Conservation (phyloP, 306 rosid genomes). For the Ormosia emarginata region DNA sequence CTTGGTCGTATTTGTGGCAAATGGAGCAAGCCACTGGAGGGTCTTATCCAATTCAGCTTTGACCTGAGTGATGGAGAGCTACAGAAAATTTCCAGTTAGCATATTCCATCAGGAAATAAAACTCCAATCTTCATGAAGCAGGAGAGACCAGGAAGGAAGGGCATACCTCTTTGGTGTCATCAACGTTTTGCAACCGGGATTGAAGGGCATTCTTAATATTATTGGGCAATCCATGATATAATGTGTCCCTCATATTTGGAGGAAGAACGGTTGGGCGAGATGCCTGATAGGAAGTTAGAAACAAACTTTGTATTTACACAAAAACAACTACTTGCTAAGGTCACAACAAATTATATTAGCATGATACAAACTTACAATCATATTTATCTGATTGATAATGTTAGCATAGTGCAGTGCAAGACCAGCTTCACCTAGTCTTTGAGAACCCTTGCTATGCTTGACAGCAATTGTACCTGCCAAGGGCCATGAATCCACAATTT, state of each 20-base stretch:
- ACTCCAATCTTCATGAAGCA: neutral
- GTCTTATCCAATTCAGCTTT: constrained; percentile 76
- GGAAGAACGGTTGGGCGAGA: constrained; percentile 74
- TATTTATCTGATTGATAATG: constrained; percentile 71
- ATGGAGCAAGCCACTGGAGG: constrained; percentile 78
- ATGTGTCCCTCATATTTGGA: constrained; percentile 69
- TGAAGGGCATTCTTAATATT: constrained; percentile 62
- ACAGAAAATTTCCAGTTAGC: constrained; percentile 29
- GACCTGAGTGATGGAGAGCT: constrained; percentile 56
- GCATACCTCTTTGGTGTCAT: constrained; percentile 58
- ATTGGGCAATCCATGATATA: constrained; percentile 72
- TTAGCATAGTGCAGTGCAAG: constrained; percentile 94
- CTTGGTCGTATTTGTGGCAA: constrained; percentile 80
- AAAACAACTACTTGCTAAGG: neutral
- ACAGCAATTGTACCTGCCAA: constrained; percentile 32
- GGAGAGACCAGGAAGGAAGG: neutral
- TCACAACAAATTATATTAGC: neutral
- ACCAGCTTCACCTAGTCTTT: constrained; percentile 82
- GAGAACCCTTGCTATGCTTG: constrained; percentile 28
- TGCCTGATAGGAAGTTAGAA: constrained; percentile 43
- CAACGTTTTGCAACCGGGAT: constrained; percentile 45
- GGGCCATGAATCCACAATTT: neutral
- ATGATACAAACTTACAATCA: constrained; percentile 56
- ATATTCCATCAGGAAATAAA: constrained; percentile 7
- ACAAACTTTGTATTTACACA: neutral